Evolutionary conservation across 2,329 filamentous ascomycete genomes (phyloP).

Genomic region (Fusarium globosum): DNA sequence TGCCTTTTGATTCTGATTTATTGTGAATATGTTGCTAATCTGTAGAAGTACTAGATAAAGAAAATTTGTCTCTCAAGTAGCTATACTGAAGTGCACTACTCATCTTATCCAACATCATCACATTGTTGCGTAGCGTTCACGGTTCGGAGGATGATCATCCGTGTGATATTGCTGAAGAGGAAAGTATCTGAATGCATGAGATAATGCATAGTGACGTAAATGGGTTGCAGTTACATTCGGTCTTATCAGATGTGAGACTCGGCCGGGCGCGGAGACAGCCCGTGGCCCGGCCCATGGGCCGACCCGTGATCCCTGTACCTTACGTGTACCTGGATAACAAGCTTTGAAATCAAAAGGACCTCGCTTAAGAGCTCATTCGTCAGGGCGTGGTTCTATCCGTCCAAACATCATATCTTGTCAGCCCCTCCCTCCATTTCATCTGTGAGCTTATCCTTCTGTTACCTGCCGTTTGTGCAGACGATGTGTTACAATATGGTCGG

Average conservation of each 20-base stretch:
- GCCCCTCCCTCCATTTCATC: neutral
- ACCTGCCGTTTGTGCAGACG: neutral
- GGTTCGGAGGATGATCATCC: neutral
- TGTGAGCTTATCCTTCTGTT: neutral
- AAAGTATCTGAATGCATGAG: neutral
- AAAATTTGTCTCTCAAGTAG: neutral
- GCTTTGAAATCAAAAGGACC: neutral
- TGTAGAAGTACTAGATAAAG: neutral
- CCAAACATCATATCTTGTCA: neutral
- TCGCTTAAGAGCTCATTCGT: neutral
- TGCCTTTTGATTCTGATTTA: neutral
- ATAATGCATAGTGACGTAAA: neutral
- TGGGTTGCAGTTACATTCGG: neutral
- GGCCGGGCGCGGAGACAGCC: neutral
- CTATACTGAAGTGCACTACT: neutral
- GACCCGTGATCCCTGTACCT: neutral
- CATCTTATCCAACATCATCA: neutral
- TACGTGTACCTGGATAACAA: neutral
- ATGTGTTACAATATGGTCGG: neutral
- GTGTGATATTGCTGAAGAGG: rapidly evolving
- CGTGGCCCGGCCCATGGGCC: neutral
- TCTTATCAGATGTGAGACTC: neutral
- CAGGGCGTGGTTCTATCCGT: neutral
- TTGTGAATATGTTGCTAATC: neutral
- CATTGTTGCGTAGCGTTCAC: neutral